Percentiles rank a stretch among this genome's conserved stretches.
Conservation (phyloP, 805 yeast species). For the Yarrowia sp. region DNA sequence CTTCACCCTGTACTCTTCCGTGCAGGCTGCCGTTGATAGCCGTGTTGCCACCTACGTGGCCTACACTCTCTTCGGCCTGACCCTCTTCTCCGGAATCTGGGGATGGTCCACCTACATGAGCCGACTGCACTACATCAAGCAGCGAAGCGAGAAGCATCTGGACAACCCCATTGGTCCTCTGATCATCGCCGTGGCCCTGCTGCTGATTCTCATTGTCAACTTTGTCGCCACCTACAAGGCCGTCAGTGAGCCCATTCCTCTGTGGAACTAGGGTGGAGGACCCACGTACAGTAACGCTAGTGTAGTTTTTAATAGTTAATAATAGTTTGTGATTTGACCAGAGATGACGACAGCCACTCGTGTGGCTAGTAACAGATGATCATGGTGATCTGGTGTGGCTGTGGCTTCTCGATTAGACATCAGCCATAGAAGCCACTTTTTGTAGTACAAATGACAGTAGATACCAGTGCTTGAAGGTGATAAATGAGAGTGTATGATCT, state of each 20-base stretch:
- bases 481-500: no score
- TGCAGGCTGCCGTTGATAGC: slow-evolving; percentile 57
- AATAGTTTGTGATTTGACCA: not conserved
- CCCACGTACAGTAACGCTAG: not conserved
- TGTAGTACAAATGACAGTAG: no score
- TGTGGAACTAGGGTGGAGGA: not conserved
- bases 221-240: slow-evolving; percentile 42
- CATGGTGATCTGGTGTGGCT: no score
- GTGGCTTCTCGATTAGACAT: no score
- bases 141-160: slow-evolving; percentile 80
- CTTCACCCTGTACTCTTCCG: slow-evolving; percentile 76
- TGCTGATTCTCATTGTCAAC: slow-evolving; percentile 65
- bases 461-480: no score
- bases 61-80: slow-evolving; percentile 72
- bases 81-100: slow-evolving; percentile 85
- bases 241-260: slow-evolving; percentile 6
- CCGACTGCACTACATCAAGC: slow-evolving; percentile 69
- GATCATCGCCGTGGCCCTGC: slow-evolving; percentile 66
- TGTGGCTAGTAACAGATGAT: not conserved
- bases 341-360: no score
- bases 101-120: slow-evolving; percentile 74
- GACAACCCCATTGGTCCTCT: slow-evolving; percentile 91
- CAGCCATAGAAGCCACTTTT: no score
- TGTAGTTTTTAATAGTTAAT: not conserved
- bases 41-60: slow-evolving; percentile 66